These are phyloP conservation scores for Ceratocystis ficicola DNA, from an alignment of 2,329 filamentous ascomycete genomes.

Conservation along the genomic window DNA sequence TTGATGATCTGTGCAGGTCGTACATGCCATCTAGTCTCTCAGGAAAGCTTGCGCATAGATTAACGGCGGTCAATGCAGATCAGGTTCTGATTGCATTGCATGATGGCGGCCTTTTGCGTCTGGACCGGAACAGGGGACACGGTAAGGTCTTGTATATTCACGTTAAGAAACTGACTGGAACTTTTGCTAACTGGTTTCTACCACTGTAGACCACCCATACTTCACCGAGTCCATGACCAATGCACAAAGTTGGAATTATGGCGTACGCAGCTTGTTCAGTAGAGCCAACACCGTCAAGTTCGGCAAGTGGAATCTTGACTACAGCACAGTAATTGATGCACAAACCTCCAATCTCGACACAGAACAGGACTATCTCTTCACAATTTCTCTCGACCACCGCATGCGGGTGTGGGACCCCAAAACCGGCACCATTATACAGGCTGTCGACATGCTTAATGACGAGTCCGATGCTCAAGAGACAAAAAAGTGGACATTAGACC, in stretches of 20 bases:
- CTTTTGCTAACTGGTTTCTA: slow-evolving; percentile 24
- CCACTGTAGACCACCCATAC: slow-evolving; percentile 26
- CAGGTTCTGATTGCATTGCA: slow-evolving; percentile 70
- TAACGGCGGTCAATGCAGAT: slow-evolving; percentile 60
- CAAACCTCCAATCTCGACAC: slow-evolving; percentile 42
- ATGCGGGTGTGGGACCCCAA: slow-evolving; percentile 80
- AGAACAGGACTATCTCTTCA: slow-evolving; percentile 43
- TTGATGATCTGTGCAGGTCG: slow-evolving; percentile 65
- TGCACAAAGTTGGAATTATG: slow-evolving; percentile 58
- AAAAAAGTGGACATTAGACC: slow-evolving; percentile 65
- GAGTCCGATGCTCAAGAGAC: slow-evolving; percentile 53
- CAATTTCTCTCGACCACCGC: slow-evolving; percentile 78
- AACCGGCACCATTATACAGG: slow-evolving; percentile 64
- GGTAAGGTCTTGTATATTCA: slow-evolving; percentile 30
- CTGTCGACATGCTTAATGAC: slow-evolving; percentile 64
- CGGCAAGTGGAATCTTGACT: slow-evolving; percentile 52
- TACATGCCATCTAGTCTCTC: slow-evolving; percentile 60
- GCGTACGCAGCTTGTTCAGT: slow-evolving; percentile 53
- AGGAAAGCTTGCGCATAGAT: slow-evolving; percentile 67
- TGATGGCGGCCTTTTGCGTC: slow-evolving; percentile 60
- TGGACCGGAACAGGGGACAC: slow-evolving; percentile 47
- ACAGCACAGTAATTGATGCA: slow-evolving; percentile 54
- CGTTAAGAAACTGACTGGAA: background rate
- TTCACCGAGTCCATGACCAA: slow-evolving; percentile 67
- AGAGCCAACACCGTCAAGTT: slow-evolving; percentile 51